Conservation (phyloP, 2,329 filamentous ascomycete genomes). For the Lecanosticta acicola region DNA sequence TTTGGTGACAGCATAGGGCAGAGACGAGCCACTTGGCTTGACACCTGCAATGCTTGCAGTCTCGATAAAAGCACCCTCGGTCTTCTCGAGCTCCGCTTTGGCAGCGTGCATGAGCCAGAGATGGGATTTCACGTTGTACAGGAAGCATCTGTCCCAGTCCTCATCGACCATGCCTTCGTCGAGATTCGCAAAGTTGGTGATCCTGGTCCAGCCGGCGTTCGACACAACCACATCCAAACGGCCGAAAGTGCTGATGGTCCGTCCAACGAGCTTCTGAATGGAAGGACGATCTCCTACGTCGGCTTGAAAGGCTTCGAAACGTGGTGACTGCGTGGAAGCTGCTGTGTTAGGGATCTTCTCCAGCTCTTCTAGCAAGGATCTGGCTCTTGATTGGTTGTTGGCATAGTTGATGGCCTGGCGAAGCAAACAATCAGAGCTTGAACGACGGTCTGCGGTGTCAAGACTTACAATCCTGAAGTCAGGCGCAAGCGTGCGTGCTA, state of each 20-base stretch:
- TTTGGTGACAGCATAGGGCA: slow-evolving; percentile 40
- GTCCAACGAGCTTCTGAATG: slow-evolving; percentile 33
- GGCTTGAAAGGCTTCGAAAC: slow-evolving; percentile 25
- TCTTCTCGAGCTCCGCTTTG: slow-evolving; percentile 50
- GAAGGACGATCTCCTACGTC: slow-evolving; percentile 24
- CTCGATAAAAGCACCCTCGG: slow-evolving; percentile 57
- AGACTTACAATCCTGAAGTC: slow-evolving; percentile 42
- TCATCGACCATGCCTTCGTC: slow-evolving; percentile 34
- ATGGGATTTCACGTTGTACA: slow-evolving; percentile 59
- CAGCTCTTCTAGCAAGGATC: slow-evolving; percentile 39
- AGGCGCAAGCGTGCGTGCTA: slow-evolving; percentile 42
- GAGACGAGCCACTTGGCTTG: slow-evolving; percentile 55
- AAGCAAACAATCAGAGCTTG: slow-evolving; percentile 7
- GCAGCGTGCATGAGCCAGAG: slow-evolving; percentile 55
- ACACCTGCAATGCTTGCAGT: slow-evolving; percentile 62
- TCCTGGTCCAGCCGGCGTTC: slow-evolving; percentile 34
- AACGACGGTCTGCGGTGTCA: not conserved
- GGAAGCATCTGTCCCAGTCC: slow-evolving; percentile 37
- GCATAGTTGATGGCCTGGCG: slow-evolving; percentile 45
- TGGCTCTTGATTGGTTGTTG: slow-evolving; percentile 39
- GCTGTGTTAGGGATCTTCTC: slow-evolving; percentile 31
- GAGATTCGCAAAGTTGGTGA: slow-evolving; percentile 34
- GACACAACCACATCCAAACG: slow-evolving; percentile 39
- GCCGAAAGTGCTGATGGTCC: slow-evolving; percentile 32
- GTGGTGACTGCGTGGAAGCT: slow-evolving; percentile 12